Percentiles rank a stretch among this genome's conserved stretches.
phyloP scores from a whole-genome alignment of 1,284 basidiomycete genomes.

The Ceratobasidium sp. region DNA sequence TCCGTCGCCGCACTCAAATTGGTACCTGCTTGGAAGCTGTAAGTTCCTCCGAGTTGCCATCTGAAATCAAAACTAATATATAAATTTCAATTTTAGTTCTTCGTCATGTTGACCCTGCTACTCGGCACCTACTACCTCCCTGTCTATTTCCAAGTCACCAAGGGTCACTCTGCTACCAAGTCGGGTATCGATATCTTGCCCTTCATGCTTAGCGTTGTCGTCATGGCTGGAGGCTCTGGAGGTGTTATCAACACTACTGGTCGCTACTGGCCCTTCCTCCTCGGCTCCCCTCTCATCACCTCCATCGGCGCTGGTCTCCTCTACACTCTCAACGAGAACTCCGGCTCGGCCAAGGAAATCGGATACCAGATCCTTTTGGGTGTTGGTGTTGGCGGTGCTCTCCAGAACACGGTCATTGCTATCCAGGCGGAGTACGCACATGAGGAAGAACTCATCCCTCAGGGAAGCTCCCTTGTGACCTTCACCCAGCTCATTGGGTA shows the following conservation, averaged over 20 bases:
- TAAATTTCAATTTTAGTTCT: conserved; percentile 51
- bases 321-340: conserved; percentile 58
- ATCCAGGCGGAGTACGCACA: conserved; percentile 61
- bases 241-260: conserved; percentile 57
- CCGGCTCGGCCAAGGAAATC: conserved; percentile 50
- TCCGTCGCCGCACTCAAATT: conserved; percentile 54
- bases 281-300: conserved; percentile 54
- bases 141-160: conserved; percentile 59
- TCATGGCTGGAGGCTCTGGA: conserved; percentile 56
- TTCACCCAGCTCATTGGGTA: conserved; percentile 59
- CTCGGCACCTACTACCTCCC: conserved; percentile 57
- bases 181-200: conserved; percentile 62
- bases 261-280: conserved; percentile 60
- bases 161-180: conserved; percentile 57
- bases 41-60: neutral
- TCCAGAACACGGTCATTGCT: conserved; percentile 59
- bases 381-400: conserved; percentile 49
- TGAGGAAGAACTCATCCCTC: conserved; percentile 49
- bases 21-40: conserved; percentile 49
- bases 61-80: neutral
- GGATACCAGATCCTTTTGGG: conserved; percentile 63
- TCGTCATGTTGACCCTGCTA: conserved; percentile 60
- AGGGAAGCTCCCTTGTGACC: conserved; percentile 57
- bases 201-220: conserved; percentile 56
- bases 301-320: conserved; percentile 61